A percentile compares a stretch with the other conserved stretches of the same genome.
Evolutionary conservation across 352 stramenopile species (phyloP).

Genomic region (Globisporangium recalcitrans): DNA sequence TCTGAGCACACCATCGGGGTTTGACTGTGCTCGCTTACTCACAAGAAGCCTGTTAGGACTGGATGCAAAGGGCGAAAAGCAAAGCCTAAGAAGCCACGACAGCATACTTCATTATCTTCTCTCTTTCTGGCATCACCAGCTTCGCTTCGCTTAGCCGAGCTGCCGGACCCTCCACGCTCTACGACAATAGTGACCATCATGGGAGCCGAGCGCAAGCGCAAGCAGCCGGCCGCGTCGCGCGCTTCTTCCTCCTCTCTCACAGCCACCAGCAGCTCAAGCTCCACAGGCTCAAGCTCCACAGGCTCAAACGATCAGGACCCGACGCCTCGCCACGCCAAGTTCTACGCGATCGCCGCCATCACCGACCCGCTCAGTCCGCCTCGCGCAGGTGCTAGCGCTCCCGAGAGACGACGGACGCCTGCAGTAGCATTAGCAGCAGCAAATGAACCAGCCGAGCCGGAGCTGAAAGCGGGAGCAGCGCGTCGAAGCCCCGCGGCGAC

Average conservation of each 20-base stretch:
- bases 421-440: neutral
- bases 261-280: neutral
- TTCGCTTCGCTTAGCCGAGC: no score
- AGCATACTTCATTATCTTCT: neutral
- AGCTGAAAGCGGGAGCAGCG: neutral
- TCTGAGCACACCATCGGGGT: no score
- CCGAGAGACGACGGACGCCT: neutral
- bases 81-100: neutral
- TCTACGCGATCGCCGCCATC: conserved; percentile 18
- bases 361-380: conserved; percentile 8
- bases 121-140: neutral
- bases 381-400: neutral
- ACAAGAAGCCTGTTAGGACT: neutral
- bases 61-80: neutral
- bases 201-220: conserved; percentile 17
- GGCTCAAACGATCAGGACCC: neutral
- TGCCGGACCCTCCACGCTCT: no score
- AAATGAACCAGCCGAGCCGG: neutral
- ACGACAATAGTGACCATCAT: no score
- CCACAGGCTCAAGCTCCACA: neutral
- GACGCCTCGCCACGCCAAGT: conserved; percentile 13
- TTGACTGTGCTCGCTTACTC: neutral
- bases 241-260: neutral
- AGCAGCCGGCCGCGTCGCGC: neutral
- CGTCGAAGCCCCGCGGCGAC: neutral